Conservation (phyloP, 2,329 filamentous ascomycete genomes). For the Knufia petricola region DNA sequence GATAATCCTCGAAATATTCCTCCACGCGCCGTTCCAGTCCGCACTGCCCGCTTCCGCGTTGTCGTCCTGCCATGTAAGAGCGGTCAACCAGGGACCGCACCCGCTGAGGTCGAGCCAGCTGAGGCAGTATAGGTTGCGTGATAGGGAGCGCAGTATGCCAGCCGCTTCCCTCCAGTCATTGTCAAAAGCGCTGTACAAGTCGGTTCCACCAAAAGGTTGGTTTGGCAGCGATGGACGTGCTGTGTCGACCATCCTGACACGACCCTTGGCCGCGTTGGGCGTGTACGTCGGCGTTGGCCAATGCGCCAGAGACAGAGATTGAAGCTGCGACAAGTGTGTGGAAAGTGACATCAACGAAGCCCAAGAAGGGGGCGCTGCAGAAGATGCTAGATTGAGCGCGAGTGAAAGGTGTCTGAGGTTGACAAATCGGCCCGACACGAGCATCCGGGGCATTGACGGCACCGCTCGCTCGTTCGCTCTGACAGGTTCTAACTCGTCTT, state of each 20-base stretch:
- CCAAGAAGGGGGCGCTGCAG: slow-evolving; percentile 42
- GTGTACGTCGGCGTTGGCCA: slow-evolving; percentile 53
- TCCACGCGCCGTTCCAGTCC: slow-evolving; percentile 39
- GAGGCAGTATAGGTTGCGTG: slow-evolving; percentile 47
- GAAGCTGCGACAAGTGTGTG: slow-evolving; percentile 45
- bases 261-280: slow-evolving; percentile 36
- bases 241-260: slow-evolving; percentile 11
- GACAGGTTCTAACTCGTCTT: slow-evolving; percentile 24
- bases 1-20: slow-evolving; percentile 34
- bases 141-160: slow-evolving; percentile 47
- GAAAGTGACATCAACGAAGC: slow-evolving; percentile 44
- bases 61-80: slow-evolving; percentile 35
- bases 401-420: slow-evolving; percentile 51
- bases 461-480: slow-evolving; percentile 21
- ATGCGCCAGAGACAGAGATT: slow-evolving; percentile 52
- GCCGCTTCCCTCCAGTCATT: slow-evolving; percentile 48
- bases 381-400: slow-evolving; percentile 38
- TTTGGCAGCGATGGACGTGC: slow-evolving; percentile 10
- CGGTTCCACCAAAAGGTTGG: slow-evolving; percentile 41
- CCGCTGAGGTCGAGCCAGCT: slow-evolving; percentile 55
- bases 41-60: slow-evolving; percentile 26
- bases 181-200: slow-evolving; percentile 45
- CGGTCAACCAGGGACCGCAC: slow-evolving; percentile 46
- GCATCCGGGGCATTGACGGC: too few species aligned
- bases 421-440: slow-evolving; percentile 35